A percentile compares a stretch with the other conserved stretches of the same genome.
These are phyloP conservation scores for Pythium vanterpoolii DNA, from an alignment of 352 stramenopile species.

Conservation along the genomic window DNA sequence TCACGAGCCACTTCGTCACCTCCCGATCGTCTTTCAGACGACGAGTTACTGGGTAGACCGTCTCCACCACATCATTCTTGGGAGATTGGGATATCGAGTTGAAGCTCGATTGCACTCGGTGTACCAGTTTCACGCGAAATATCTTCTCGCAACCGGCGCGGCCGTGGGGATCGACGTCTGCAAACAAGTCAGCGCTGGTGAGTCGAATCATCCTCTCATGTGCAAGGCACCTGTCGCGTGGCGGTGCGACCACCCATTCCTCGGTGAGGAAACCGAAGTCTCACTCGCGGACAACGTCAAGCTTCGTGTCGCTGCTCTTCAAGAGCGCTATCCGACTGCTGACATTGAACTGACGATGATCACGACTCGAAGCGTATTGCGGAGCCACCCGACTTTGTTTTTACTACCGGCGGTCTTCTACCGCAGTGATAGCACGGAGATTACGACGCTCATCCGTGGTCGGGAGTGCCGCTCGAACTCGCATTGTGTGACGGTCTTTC, in stretches of 20 bases:
- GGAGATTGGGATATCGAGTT: not conserved
- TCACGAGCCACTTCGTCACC: not conserved
- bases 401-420: conserved; percentile 9
- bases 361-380: not conserved
- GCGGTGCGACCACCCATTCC: conserved; percentile 6
- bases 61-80: conserved; percentile 16
- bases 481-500: conserved; percentile 10
- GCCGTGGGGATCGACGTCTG: not conserved
- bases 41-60: conserved; percentile 19
- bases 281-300: conserved; percentile 4
- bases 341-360: conserved; percentile 6
- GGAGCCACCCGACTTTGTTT: not conserved
- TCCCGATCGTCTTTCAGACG: conserved; percentile 4
- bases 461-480: not conserved
- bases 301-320: conserved; percentile 3
- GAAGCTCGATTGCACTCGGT: conserved; percentile 2
- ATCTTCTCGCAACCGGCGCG: not conserved
- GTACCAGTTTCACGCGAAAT: not conserved
- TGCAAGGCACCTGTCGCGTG: conserved; percentile 9
- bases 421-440: conserved; percentile 15
- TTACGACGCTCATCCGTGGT: conserved; percentile 18
- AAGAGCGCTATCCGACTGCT: conserved; percentile 1
- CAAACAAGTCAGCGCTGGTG: not conserved
- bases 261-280: not conserved
- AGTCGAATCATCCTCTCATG: not conserved